Conservation (phyloP, 2,329 filamentous ascomycete genomes). For the Fusarium coffeatum region DNA sequence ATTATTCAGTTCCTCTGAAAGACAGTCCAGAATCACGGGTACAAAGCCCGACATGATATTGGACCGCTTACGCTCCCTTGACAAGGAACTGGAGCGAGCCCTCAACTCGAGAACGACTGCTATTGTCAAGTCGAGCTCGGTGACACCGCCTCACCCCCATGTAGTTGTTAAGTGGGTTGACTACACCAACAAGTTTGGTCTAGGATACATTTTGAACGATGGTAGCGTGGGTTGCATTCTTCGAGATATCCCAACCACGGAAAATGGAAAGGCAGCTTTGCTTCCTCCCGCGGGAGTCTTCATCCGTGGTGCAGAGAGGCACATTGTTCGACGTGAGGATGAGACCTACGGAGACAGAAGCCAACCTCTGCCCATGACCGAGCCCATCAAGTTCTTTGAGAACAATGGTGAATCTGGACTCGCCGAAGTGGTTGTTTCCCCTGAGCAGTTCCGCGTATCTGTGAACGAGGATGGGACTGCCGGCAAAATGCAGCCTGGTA, state of each 20-base stretch:
- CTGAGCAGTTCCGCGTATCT: constrained; percentile 68
- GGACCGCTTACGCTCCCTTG: constrained; percentile 65
- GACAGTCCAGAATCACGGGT: constrained; percentile 60
- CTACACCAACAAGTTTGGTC: constrained; percentile 87
- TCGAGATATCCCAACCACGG: constrained; percentile 65
- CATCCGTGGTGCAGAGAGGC: constrained; percentile 76
- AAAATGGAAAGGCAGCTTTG: constrained; percentile 61
- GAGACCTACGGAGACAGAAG: constrained; percentile 65
- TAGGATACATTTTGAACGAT: constrained; percentile 86
- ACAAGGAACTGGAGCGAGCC: constrained; percentile 70
- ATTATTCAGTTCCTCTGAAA: constrained; percentile 68
- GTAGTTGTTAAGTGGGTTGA: constrained; percentile 86
- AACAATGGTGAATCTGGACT: constrained; percentile 75
- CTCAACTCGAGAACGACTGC: constrained; percentile 73
- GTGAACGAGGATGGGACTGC: constrained; percentile 68
- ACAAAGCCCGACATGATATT: constrained; percentile 70
- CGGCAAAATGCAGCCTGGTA: constrained; percentile 71
- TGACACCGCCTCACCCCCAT: constrained; percentile 67
- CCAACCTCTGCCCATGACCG: constrained; percentile 73
- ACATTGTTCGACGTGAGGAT: constrained; percentile 72
- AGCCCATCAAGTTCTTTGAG: constrained; percentile 77
- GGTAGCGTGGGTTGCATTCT: constrained; percentile 81
- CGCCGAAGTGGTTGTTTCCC: constrained; percentile 70
- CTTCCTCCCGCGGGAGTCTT: constrained; percentile 78
- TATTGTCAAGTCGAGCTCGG: constrained; percentile 65